A percentile compares a stretch with the other conserved stretches of the same genome.
Conservation (phyloP, 352 stramenopile genomes). For the Phytopythium montanum region DNA sequence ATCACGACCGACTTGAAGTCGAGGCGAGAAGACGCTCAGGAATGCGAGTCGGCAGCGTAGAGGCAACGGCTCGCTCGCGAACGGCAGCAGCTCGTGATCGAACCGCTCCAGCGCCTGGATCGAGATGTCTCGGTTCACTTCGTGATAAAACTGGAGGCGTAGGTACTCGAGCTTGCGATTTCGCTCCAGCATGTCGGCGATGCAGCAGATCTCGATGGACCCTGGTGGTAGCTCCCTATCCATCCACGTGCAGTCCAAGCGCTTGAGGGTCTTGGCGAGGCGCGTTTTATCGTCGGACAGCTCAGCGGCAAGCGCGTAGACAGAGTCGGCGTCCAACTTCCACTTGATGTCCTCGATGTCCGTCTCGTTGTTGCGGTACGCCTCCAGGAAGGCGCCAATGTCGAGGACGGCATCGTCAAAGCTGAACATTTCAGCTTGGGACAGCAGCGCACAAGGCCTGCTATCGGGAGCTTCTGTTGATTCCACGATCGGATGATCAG, state of each 20-base stretch:
- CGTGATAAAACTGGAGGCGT: neutral
- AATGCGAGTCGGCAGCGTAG: neutral
- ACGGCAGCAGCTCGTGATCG: neutral
- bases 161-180: neutral
- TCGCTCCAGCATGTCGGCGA: neutral
- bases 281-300: neutral
- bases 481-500: neutral
- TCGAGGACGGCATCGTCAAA: neutral
- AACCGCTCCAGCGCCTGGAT: neutral
- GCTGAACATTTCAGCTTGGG: neutral
- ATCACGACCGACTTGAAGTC: neutral
- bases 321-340: neutral
- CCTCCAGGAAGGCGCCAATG: neutral
- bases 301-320: neutral
- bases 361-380: neutral
- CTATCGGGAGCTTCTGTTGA: neutral
- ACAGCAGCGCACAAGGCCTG: neutral
- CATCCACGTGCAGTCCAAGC: neutral
- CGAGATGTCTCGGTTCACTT: neutral
- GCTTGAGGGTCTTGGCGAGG: neutral
- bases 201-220: neutral
- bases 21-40: neutral
- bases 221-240: neutral
- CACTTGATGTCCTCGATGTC: neutral
- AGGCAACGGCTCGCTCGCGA: neutral